Conservation (phyloP, 805 yeast genomes). For the Sungouiozyma ichnusensis region DNA sequence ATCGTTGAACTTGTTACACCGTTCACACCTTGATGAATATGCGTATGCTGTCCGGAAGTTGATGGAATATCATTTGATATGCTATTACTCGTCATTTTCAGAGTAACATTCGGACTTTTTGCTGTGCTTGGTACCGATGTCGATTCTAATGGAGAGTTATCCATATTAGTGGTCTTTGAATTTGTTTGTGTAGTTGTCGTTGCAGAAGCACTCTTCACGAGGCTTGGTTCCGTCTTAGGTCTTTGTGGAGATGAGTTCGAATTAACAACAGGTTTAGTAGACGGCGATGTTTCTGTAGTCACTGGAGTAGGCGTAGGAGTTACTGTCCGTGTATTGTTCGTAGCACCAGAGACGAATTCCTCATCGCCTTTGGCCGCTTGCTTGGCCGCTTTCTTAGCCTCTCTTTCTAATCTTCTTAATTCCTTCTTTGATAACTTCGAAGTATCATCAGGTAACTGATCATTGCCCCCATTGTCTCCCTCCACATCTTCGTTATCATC, state of each 20-base stretch:
- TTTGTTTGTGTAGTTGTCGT: conserved; percentile 5
- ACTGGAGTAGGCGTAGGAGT: conserved; percentile 5
- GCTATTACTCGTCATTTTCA: conserved; percentile 3
- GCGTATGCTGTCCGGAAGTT: conserved; percentile 18
- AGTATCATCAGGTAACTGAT: conserved; percentile 7
- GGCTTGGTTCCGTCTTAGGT: conserved; percentile 5
- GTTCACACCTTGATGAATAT: conserved; percentile 25
- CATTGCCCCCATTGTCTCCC: background rate
- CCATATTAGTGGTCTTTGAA: conserved; percentile 8
- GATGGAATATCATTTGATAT: conserved; percentile 2
- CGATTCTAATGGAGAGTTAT: background rate
- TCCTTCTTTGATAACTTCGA: conserved; percentile 27
- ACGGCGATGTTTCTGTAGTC: background rate
- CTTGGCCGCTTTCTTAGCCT: conserved; percentile 29
- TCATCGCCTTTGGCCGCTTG: conserved; percentile 16
- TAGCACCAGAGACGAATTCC: background rate
- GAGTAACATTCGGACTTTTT: conserved; percentile 9
- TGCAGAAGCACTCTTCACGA: background rate
- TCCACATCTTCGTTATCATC: conserved; percentile 15
- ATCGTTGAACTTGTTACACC: conserved; percentile 26
- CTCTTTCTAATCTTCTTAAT: conserved; percentile 27
- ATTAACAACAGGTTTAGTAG: background rate
- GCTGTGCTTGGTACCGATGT: conserved; percentile 9
- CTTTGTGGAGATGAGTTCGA: conserved; percentile 4
- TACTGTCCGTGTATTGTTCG: conserved; percentile 6